Percentiles rank a stretch among this genome's conserved stretches.
Evolutionary conservation across 169 alveolate species (phyloP).

Genomic region (Cryptosporidium sp.): DNA sequence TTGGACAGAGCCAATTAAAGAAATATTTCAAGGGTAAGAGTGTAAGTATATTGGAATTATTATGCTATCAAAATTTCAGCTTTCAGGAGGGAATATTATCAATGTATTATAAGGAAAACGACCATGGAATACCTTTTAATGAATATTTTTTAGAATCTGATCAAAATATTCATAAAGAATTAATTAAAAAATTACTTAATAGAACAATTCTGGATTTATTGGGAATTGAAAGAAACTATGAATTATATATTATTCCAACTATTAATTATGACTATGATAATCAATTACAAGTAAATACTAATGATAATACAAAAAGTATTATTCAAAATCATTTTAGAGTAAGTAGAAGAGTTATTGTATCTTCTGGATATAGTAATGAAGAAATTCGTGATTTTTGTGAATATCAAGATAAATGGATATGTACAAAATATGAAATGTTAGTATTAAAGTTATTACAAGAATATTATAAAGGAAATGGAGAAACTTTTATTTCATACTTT

Average conservation of each 20-base stretch:
- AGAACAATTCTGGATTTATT: neutral
- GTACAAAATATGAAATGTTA: conserved; percentile 51
- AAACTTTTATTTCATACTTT: conserved; percentile 27
- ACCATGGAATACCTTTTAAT: neutral
- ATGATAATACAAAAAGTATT: no score
- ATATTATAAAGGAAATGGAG: neutral
- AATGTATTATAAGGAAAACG: conserved; percentile 36
- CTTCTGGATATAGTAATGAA: conserved; percentile 50
- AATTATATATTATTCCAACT: neutral
- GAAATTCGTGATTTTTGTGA: conserved; percentile 24
- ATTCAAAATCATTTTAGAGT: neutral
- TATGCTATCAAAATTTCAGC: conserved; percentile 17
- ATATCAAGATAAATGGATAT: neutral
- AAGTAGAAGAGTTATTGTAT: conserved; percentile 16
- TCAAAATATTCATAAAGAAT: neutral
- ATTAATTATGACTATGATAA: neutral
- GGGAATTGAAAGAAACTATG: conserved; percentile 50
- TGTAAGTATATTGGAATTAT: conserved; percentile 19
- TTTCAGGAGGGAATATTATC: conserved; percentile 34
- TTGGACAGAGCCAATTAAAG: neutral
- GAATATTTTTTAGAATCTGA: neutral
- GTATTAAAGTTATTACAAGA: conserved; percentile 27
- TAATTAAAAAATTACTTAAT: neutral
- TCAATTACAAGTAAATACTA: no score
- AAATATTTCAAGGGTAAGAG: neutral